phyloP scores from a whole-genome alignment of 2,329 filamentous ascomycete species.

The Trichoderma hamatum region DNA sequence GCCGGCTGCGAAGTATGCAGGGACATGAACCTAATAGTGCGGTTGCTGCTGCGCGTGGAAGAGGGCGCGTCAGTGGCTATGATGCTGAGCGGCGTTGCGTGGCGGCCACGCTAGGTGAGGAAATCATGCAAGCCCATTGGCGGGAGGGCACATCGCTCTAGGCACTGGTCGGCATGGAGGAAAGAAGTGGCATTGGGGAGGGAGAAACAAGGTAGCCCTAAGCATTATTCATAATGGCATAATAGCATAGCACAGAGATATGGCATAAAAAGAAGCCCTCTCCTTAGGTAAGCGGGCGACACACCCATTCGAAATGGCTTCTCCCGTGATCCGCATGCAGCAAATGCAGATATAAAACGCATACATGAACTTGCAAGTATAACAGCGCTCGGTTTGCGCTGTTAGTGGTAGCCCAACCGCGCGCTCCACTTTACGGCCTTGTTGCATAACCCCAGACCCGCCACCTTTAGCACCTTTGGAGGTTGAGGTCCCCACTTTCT shows the following conservation, averaged over 20 bases:
- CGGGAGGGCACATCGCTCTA: not conserved
- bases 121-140: constrained; percentile 4
- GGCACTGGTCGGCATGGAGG: not conserved
- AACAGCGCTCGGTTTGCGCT: not conserved
- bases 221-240: not conserved
- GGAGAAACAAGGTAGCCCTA: not conserved
- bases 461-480: not conserved
- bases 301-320: constrained; percentile 1
- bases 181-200: not conserved
- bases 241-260: not conserved
- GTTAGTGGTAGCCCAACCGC: constrained; percentile 21
- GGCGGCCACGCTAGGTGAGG: constrained; percentile 10
- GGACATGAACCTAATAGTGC: not conserved
- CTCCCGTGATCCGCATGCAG: constrained; percentile 23
- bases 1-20: constrained; percentile 17
- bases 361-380: constrained; percentile 13
- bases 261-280: not conserved
- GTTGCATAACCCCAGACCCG: constrained; percentile 26
- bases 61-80: constrained; percentile 15
- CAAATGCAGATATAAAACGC: constrained; percentile 19
- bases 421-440: constrained; percentile 14
- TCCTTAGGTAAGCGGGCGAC: constrained; percentile 9
- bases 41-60: not conserved
- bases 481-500: constrained; percentile 25
- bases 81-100: constrained; percentile 23